Conservation (phyloP, 257 asterid genomes). For the Coffea canephora region DNA sequence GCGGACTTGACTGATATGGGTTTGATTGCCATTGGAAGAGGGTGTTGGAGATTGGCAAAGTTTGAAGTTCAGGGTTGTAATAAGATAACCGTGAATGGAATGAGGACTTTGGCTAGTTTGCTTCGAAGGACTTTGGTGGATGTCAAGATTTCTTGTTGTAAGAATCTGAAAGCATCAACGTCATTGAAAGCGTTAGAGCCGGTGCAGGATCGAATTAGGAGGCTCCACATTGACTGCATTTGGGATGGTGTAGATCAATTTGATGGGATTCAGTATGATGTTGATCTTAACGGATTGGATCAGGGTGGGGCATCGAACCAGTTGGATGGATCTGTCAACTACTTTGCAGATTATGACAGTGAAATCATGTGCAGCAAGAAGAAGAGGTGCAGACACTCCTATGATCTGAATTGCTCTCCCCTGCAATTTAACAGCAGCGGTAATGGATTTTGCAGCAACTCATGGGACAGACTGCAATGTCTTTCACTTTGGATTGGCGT, state of each 20-base stretch:
- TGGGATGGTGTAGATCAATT: constrained; percentile 52
- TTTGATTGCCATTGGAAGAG: constrained; percentile 86
- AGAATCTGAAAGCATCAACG: constrained; percentile 56
- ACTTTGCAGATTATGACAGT: constrained; percentile 20
- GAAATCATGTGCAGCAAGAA: constrained; percentile 22
- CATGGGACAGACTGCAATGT: constrained; percentile 61
- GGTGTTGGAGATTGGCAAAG: constrained; percentile 64
- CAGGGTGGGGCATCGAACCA: constrained; percentile 26
- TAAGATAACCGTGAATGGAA: constrained; percentile 61
- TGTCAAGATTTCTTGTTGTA: constrained; percentile 82
- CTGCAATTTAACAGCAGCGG: constrained; percentile 30
- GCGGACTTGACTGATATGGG: constrained; percentile 85
- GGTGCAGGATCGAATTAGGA: constrained; percentile 58
- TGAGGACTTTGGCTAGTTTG: constrained; percentile 72
- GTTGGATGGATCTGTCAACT: constrained; percentile 9
- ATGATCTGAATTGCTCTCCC: constrained; percentile 42
- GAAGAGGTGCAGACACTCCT: constrained; percentile 41
- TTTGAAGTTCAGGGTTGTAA: constrained; percentile 81
- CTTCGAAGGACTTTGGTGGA: constrained; percentile 59
- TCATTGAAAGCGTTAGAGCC: constrained; percentile 80
- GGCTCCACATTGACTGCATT: constrained; percentile 78
- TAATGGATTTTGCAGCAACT: constrained; percentile 31
- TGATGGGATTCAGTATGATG: constrained; percentile 30
- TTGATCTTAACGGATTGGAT: constrained; percentile 49
- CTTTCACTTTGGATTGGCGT: constrained; percentile 86